Conservation (phyloP, 805 yeast genomes). For the Monosporozyma solicola region DNA sequence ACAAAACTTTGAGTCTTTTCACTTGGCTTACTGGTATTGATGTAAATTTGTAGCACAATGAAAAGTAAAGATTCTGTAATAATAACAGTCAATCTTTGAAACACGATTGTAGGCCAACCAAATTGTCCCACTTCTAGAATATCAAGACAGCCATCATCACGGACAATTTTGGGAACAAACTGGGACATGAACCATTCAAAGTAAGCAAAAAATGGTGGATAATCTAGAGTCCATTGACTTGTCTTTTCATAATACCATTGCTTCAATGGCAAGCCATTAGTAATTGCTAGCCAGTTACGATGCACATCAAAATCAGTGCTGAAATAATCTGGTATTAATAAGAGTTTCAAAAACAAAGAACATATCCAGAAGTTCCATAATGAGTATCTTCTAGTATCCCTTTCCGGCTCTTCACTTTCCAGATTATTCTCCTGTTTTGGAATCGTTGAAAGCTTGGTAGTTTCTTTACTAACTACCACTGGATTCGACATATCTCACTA, state of each 20-base stretch:
- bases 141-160: conserved; percentile 68
- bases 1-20: conserved; percentile 47
- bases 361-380: conserved; percentile 63
- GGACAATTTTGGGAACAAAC: conserved; percentile 56
- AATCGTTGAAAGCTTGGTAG: not conserved
- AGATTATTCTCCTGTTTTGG: not conserved
- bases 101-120: conserved; percentile 71
- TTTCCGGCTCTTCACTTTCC: not conserved
- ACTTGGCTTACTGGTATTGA: conserved; percentile 38
- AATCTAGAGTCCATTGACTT: conserved; percentile 89
- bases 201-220: conserved; percentile 96
- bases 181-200: conserved; percentile 77
- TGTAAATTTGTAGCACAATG: conserved; percentile 60
- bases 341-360: conserved; percentile 46
- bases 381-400: conserved; percentile 32
- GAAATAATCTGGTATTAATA: conserved; percentile 71
- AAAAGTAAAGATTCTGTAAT: conserved; percentile 65
- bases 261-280: conserved; percentile 59
- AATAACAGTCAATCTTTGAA: conserved; percentile 77
- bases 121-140: conserved; percentile 57
- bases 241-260: conserved; percentile 79
- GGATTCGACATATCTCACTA: not conserved
- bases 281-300: conserved; percentile 93
- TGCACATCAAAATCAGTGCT: conserved; percentile 98
- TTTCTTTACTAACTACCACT: not conserved